Evolutionary conservation across 2,329 filamentous ascomycete species (phyloP).

Genomic region (Mycosphaerelloides madeirae): DNA sequence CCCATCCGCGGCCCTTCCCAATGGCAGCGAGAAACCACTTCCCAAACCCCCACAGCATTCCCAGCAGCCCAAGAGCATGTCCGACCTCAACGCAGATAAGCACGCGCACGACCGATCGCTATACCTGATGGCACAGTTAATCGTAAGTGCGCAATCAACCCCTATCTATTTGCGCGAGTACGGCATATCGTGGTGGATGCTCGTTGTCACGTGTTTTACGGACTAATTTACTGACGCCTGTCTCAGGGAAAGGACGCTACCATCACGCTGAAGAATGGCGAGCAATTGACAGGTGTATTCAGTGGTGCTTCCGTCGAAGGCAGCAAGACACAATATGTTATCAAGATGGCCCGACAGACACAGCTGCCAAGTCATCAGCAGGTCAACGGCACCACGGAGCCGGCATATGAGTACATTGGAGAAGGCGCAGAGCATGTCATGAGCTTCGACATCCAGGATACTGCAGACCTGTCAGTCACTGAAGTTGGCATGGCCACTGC

Average conservation of each 20-base stretch:
- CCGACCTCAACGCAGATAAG: conserved; percentile 51
- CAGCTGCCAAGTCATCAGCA: conserved; percentile 38
- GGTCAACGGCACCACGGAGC: conserved; percentile 43
- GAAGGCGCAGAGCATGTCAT: conserved; percentile 49
- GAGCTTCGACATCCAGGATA: conserved; percentile 59
- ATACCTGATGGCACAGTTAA: conserved; percentile 55
- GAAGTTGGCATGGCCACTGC: conserved; percentile 52
- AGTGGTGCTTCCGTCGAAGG: conserved; percentile 52
- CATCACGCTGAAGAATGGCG: conserved; percentile 56
- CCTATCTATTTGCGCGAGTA: background rate
- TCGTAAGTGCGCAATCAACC: conserved; percentile 53
- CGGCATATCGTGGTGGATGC: background rate
- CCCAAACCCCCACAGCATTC: conserved; percentile 18
- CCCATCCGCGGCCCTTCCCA: conserved; percentile 46
- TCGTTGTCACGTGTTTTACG: background rate
- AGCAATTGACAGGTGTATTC: conserved; percentile 58
- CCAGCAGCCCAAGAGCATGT: conserved; percentile 28
- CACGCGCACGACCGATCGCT: conserved; percentile 58
- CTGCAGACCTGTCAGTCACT: conserved; percentile 52
- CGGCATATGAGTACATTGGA: conserved; percentile 42
- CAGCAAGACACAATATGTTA: conserved; percentile 50
- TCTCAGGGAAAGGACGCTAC: conserved; percentile 52
- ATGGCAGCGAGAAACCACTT: conserved; percentile 46
- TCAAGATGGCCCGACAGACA: conserved; percentile 62
- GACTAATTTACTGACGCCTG: conserved; percentile 7